phyloP scores from a whole-genome alignment of 306 rosid species.

The Hippophae rhamnoides region DNA sequence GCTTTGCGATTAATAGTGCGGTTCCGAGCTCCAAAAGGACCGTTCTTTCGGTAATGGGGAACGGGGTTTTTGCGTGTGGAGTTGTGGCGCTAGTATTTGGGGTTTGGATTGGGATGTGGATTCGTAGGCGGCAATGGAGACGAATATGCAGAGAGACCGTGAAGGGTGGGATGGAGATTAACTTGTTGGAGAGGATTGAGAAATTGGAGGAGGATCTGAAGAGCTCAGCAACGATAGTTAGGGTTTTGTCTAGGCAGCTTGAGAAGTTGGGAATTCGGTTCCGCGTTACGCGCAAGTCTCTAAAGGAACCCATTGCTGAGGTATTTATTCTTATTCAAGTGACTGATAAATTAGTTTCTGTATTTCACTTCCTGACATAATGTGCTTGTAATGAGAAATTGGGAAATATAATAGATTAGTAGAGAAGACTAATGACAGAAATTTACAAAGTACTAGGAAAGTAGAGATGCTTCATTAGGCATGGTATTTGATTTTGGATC shows the following conservation, averaged over 20 bases:
- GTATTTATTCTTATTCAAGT: constrained; percentile 21
- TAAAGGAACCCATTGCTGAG: constrained; percentile 75
- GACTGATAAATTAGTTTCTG: background rate
- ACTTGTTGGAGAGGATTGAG: constrained; percentile 60
- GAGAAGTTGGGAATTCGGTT: constrained; percentile 84
- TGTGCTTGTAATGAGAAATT: background rate
- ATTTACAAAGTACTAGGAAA: background rate
- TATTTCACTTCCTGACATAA: background rate
- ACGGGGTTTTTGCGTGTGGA: constrained; percentile 29
- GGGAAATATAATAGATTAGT: background rate
- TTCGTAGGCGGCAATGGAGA: constrained; percentile 63
- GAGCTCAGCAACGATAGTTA: constrained; percentile 38
- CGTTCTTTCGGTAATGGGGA: constrained; percentile 25
- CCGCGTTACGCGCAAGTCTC: constrained; percentile 51
- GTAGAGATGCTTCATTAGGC: too few relatives aligned
- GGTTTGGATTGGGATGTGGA: constrained; percentile 51
- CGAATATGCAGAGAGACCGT: constrained; percentile 28
- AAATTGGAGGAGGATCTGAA: constrained; percentile 73
- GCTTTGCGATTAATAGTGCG: constrained; percentile 23
- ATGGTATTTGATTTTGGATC: too few relatives aligned
- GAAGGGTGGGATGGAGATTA: constrained; percentile 48
- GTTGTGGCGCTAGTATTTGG: constrained; percentile 35
- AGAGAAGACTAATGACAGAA: background rate
- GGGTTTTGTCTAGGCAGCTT: constrained; percentile 74
- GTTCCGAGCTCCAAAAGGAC: constrained; percentile 33